Conservation (phyloP, 495 filamentous ascomycete genomes). For the Terfezia claveryi region DNA sequence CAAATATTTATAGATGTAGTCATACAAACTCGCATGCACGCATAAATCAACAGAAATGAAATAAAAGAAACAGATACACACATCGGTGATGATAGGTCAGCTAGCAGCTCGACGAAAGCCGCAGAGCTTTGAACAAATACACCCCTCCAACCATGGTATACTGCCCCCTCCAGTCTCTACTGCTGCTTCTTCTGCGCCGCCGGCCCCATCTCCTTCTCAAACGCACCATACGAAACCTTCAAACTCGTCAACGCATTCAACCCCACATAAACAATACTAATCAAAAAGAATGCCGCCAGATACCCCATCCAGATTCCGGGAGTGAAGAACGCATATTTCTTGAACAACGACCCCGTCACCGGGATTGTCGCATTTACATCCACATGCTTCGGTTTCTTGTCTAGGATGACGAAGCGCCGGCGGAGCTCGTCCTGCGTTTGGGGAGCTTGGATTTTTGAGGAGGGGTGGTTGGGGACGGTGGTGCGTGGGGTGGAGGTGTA, state of each 20-base stretch:
- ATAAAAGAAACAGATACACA: no score
- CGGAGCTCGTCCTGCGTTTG: background rate
- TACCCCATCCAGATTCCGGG: slow-evolving; percentile 75
- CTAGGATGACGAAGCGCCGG: background rate
- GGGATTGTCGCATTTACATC: background rate
- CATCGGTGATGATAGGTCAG: no score
- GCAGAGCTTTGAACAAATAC: no score
- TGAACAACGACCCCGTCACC: slow-evolving; percentile 43
- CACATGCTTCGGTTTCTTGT: background rate
- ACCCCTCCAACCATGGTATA: no score
- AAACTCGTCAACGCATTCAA: slow-evolving; percentile 55
- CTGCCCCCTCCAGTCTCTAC: background rate
- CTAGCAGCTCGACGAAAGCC: no score
- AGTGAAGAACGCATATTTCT: slow-evolving; percentile 77
- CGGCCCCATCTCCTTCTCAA: slow-evolving; percentile 87
- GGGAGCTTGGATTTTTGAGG: background rate
- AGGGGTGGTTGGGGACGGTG: background rate
- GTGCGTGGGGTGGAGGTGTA: slow-evolving; percentile 32
- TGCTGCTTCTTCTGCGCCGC: slow-evolving; percentile 58
- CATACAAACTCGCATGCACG: no score
- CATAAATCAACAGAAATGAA: no score
- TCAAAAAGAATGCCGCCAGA: slow-evolving; percentile 40
- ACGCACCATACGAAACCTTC: slow-evolving; percentile 75
- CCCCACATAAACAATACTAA: slow-evolving; percentile 56
- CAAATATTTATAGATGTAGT: no score